Evolutionary conservation across 2,329 filamentous ascomycete species (phyloP), one percentile per base, ranked within the genome.

Genomic region (Ilyonectria robusta): DNA sequence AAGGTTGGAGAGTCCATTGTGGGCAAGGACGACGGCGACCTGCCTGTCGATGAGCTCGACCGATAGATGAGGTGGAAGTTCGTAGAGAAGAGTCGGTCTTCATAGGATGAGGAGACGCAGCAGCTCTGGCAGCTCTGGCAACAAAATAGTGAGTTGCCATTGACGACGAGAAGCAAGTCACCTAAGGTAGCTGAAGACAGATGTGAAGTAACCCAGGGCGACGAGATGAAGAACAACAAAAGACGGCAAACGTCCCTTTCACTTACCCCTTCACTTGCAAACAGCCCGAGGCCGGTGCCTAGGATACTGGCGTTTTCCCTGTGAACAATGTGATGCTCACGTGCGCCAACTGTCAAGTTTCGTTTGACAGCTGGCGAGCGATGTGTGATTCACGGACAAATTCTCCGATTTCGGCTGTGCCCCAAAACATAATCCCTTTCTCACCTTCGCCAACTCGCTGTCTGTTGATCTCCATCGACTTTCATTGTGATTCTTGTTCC

Each of bases 1-100:
- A 95, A 94, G 82, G 92, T 94, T 23, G 91, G 93, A 4, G 92
- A 94, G 76, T 89, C 93, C 2, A 95, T 96, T 78, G 92, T 95
- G 40, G 91, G 91, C 70, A 92, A 91, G 74, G 93, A 95, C 77
- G 85, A 93, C 69, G 89, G 90, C 44, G 92, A 95, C 75, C 86
- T 95, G 75, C 90, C 92, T 13, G 88, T 93, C 68, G 91, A 94
- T 77, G 93, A 95, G 82, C 84, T 96, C 78, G 93, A 94, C 80
- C 86, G 85, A 78, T 90, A 86, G 78, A 65, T 75, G 68, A 79
- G 78, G 78, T 79, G 76, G 73, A 78, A 75, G 75, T 76, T 79
- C 71, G 72, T 76, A 67, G 70, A 74, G 71, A 75, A 72, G 70
- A 70, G 71, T 70, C 73, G 66, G 68, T 73, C 73, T 76, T 76